Base-by-base conservation (phyloP, 2,329 filamentous ascomycete genomes). In the Lachnellula hyalina region DNA sequence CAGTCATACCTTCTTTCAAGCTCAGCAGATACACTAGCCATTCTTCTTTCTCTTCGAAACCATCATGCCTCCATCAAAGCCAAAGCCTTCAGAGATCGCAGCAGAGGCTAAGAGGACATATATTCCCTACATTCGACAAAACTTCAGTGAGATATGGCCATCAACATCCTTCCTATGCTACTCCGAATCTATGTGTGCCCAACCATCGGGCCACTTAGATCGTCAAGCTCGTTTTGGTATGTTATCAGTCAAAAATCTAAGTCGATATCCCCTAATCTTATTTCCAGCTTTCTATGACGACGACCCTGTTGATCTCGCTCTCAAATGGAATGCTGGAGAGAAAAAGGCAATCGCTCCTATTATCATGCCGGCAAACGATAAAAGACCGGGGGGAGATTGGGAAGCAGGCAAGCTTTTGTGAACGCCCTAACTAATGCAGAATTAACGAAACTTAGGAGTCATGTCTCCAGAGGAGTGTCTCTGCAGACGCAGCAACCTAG, bases 371-470 rank as follows among this genome's bases (percentile, higher is more conserved):
- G 88, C 88, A 47, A 89, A 91, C 71, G 87, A 91, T 68, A 87
- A 86, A 66, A 78, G 86, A 38, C 79, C 87, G 0, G 88, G 88
- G 9, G 88, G 88, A n/a, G 87, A 91, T 67, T 92, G 88, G 88
- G 87, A 90, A 63, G 86, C 79, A 6, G 78, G 77, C 57, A 76
- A 73, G 12, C 38, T 19, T 51, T 52, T 11, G 9, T 34, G 19
- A 12, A 32, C 32, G 12, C 32, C 23, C 5, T 32, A 42, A 36
- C 41, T n/a, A 49, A 40, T 40, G n/a, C 14, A n/a, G 23, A 36
- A 44, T 49, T 60, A 46, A 59, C 47, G 25, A 38, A 32, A 68
- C 52, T 69, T 75, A 36, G 80, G 79, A 9, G 73, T 80, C 12
- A 76, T 81, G 61, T 82, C 82, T 34, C 84, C 83, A 51, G 84